phyloP scores from a whole-genome alignment of 768 basidiomycete species.

The Kondoa malvinella region DNA sequence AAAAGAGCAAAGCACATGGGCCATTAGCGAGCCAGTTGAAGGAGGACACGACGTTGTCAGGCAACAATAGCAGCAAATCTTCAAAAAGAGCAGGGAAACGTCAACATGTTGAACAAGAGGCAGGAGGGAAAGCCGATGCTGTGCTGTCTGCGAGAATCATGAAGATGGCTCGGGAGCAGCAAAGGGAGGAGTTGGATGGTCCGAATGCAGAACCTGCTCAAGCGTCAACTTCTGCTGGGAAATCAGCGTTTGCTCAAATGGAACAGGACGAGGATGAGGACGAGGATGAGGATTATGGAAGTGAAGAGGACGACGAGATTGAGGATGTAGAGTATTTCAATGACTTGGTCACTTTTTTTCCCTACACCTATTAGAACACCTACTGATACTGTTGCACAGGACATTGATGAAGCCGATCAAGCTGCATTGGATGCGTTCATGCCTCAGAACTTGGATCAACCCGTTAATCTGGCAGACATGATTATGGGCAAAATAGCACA shows the following conservation, averaged over 20 bases:
- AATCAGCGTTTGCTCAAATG: not conserved
- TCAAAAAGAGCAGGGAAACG: not conserved
- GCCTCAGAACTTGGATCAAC: slow-evolving; percentile 35
- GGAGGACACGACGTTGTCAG: not conserved
- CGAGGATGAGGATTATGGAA: slow-evolving; percentile 37
- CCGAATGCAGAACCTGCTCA: slow-evolving; percentile 35
- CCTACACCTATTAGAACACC: not conserved
- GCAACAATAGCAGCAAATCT: not conserved
- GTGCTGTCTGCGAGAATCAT: not conserved
- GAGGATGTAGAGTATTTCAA: slow-evolving; percentile 36
- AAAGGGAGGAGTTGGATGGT: slow-evolving; percentile 15
- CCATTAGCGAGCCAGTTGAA: not conserved
- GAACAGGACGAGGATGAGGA: slow-evolving; percentile 43
- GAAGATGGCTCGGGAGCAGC: slow-evolving; percentile 11
- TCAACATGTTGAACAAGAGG: not conserved
- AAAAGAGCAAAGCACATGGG: not conserved
- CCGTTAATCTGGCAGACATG: slow-evolving; percentile 77
- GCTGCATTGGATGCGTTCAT: slow-evolving; percentile 65
- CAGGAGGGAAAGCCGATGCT: not conserved
- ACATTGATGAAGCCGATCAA: slow-evolving; percentile 81
- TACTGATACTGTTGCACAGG: slow-evolving; percentile 24
- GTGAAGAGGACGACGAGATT: slow-evolving; percentile 45
- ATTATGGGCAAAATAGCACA: slow-evolving; percentile 83
- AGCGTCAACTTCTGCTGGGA: not conserved
- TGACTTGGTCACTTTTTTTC: slow-evolving; percentile 32